Evolutionary conservation across 345 rosid species (phyloP).

Genomic region (Moricandia moricandioides): DNA sequence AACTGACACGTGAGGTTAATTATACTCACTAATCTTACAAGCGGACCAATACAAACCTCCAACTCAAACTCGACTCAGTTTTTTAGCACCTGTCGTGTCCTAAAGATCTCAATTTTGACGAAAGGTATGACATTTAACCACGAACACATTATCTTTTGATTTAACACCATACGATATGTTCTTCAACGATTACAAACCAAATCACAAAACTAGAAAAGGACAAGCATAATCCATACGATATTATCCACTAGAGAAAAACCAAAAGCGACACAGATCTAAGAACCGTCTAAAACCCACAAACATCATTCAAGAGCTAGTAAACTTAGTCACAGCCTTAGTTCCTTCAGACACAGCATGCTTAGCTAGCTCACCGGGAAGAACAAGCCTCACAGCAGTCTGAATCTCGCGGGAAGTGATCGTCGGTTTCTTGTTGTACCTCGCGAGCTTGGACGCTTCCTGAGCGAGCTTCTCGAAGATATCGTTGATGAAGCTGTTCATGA

Average conservation of each 20-base stretch:
- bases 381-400: constrained; percentile 73
- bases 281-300: neutral
- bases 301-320: constrained; percentile 55
- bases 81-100: too few species aligned
- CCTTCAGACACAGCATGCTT: constrained; percentile 85
- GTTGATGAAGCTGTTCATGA: constrained; percentile 71
- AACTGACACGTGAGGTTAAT: neutral
- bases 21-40: neutral
- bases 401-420: constrained; percentile 74
- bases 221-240: too few species aligned
- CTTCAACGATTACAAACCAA: too few species aligned
- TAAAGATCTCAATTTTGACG: too few species aligned
- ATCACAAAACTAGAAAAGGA: too few species aligned
- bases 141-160: too few species aligned
- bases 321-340: constrained; percentile 75
- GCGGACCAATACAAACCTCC: neutral
- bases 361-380: constrained; percentile 69
- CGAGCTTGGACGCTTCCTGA: constrained; percentile 66
- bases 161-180: too few species aligned
- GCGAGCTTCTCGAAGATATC: constrained; percentile 75
- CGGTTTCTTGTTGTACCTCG: constrained; percentile 79
- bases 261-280: neutral
- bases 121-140: too few species aligned
- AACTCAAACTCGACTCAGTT: neutral
- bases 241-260: too few species aligned